Evolutionary conservation across 2,329 filamentous ascomycete species (phyloP), one percentile per base, ranked within the genome.

Genomic region (Celoporthe dispersa): DNA sequence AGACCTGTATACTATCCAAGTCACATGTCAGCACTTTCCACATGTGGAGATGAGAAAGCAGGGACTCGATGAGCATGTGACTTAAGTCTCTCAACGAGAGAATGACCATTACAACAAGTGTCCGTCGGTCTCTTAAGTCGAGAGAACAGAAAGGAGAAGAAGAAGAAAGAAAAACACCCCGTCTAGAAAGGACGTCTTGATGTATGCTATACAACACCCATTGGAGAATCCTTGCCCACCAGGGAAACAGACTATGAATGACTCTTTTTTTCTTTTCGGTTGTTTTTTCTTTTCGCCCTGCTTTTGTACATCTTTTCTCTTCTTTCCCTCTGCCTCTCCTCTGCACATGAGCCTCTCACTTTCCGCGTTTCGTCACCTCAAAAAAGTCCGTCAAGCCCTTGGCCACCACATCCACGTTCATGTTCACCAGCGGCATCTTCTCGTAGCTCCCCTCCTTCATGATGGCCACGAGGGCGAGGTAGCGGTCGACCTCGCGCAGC

Each of bases 361-460:
- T 81, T 63, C 81, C 87, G 67, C 85, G 83, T 78, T 90, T 91
- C 11, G 89, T 91, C 71, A 92, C 90, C 76, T 91, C 87, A 76
- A 96, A 96, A 73, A 96, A 93, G 77, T 94, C 89, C 53, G 90
- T 89, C 76, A 97, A 80, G 0, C 93, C 93, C 76, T 92, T 89
- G 64, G 94, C 92, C 41, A 94, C 91, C 0, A 93, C 90, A 76
- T 93, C 91, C 2, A 95, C 92, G 75, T 97, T 96, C 88, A 95
- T 94, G 75, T 94, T 94, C 72, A 97, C 92, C 72, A 94, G 83
- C 4, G 92, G 66, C 83, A 95, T 93, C 83, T 92, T 93, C 77
- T 94, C 91, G 75, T 93, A 93, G 37, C 91, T 92, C 68, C 92
- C 92, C 77, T 95, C 92, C 78, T 91, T 92, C 92, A 95, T 94